A percentile compares a stretch with the other conserved stretches of the same genome.
Conservation (phyloP, 192 early-diverging fungal genomes). For the Backusella liffmaniae region DNA sequence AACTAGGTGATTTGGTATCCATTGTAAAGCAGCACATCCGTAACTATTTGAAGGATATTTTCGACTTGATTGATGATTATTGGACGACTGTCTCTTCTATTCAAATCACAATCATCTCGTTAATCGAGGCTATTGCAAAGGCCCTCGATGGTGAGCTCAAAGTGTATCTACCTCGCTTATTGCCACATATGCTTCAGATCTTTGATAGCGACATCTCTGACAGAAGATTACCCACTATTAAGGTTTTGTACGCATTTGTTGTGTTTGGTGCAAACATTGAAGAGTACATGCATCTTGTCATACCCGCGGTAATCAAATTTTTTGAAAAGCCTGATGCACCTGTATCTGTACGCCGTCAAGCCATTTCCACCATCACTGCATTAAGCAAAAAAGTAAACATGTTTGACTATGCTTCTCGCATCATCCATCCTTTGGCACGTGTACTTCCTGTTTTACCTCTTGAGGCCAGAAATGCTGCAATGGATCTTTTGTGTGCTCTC, state of each 20-base stretch:
- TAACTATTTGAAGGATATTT: conserved; percentile 79
- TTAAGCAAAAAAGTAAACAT: conserved; percentile 80
- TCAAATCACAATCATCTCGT: conserved; percentile 79
- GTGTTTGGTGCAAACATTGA: conserved; percentile 87
- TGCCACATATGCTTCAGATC: conserved; percentile 83
- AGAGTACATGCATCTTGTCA: conserved; percentile 88
- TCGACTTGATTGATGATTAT: conserved; percentile 76
- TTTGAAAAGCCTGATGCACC: conserved; percentile 75
- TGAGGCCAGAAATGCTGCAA: conserved; percentile 61
- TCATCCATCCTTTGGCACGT: conserved; percentile 82
- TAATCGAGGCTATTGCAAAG: conserved; percentile 84
- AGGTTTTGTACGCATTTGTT: conserved; percentile 75
- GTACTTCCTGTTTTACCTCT: conserved; percentile 54
- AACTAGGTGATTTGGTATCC: conserved; percentile 76
- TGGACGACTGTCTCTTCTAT: conserved; percentile 68
- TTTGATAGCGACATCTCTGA: conserved; percentile 80
- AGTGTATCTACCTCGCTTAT: conserved; percentile 72
- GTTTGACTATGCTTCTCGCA: conserved; percentile 81
- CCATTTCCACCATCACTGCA: conserved; percentile 70
- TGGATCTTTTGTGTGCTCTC: conserved; percentile 82
- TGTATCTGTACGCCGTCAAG: conserved; percentile 53
- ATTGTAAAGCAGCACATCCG: conserved; percentile 89
- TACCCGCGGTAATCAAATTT: conserved; percentile 78
- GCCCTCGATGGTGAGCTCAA: conserved; percentile 90
- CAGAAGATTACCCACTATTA: conserved; percentile 57